Evolutionary conservation across 805 yeast species (phyloP), one percentile per base, ranked within the genome.

Genomic region (Wickerhamomyces ciferrii): DNA sequence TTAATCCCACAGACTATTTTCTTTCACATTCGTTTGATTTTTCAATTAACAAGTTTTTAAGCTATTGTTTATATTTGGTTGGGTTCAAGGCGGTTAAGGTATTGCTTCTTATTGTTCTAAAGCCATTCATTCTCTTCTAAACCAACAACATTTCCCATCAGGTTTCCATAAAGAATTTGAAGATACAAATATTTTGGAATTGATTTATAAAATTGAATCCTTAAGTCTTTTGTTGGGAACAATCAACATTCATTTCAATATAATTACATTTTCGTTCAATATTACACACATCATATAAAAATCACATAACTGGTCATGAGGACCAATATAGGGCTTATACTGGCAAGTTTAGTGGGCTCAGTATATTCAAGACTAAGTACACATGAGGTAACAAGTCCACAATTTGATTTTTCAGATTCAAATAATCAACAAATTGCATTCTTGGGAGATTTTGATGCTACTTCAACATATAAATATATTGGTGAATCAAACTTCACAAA

Each of bases 391-490:
- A 34, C 42, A 1, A 32, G 32, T 15, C 62, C 63, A 3, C 32
- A 48, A 18, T 48, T 58, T 6, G 60, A 58, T 43, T 42, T 58
- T 2, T 44, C 53, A 18, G 50, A 56, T 2, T 60, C 54, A 43
- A 44, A 48, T 32, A 43, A 56, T 32, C 43, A 46, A 6, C 42
- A 56, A 37, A 41, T 60, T 36, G 64, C 62, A 2, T 41, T 53
- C 13, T 56, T 68, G 11, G 76, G 76, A 20, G 53, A 61, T 45
- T 71, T 62, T 47, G 66, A 62, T 43, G 71, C 70, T 14, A 53
- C 70, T 14, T 60, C 75, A 5, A 50, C 46, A 15, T 62, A 65
- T 50, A 42, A 51, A 23, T 72, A 69, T 48, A 48, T 47, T 14
- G 75, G 72, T 11, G 65, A 66, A 34, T 63, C 65, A 20, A 56